Percentiles rank a stretch among this genome's conserved stretches.
Evolutionary conservation across 2,329 filamentous ascomycete species (phyloP).

Genomic region (Nothophoma quercina): DNA sequence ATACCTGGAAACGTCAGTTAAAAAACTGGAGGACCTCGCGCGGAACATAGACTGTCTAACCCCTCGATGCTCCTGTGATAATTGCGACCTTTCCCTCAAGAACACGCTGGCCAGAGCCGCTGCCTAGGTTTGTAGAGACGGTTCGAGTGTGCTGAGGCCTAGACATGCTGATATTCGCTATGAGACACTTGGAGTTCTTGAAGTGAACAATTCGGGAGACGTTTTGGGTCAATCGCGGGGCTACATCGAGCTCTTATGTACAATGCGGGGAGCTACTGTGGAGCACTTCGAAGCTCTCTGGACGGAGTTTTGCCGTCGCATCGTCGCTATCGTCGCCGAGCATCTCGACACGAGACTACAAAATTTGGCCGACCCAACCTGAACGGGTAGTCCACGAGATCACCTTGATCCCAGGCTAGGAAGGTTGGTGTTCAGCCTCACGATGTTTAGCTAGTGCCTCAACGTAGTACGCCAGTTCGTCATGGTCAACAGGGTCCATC

Average conservation of each 20-base stretch:
- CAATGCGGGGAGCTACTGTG: slow-evolving; percentile 21
- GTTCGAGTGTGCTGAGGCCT: slow-evolving; percentile 46
- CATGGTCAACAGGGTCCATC: slow-evolving; percentile 19
- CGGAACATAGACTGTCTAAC: slow-evolving; percentile 50
- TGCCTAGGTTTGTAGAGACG: slow-evolving; percentile 50
- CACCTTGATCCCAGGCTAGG: not conserved
- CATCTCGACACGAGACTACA: slow-evolving; percentile 7
- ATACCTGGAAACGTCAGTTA: slow-evolving; percentile 65
- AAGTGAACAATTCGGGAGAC: not conserved
- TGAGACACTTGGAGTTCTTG: not conserved
- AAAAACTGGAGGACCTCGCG: not conserved
- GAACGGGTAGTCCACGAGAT: slow-evolving; percentile 7
- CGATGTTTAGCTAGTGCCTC: slow-evolving; percentile 10
- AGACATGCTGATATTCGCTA: slow-evolving; percentile 44
- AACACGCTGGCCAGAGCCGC: slow-evolving; percentile 42
- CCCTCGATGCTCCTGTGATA: slow-evolving; percentile 80
- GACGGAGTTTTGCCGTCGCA: slow-evolving; percentile 19
- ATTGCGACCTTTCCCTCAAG: slow-evolving; percentile 78
- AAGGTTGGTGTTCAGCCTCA: slow-evolving; percentile 14
- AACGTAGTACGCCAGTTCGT: slow-evolving; percentile 9
- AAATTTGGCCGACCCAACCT: slow-evolving; percentile 7
- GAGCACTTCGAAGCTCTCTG: slow-evolving; percentile 14
- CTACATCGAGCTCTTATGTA: slow-evolving; percentile 12
- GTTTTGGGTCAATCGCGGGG: slow-evolving; percentile 7
- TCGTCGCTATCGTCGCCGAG: slow-evolving; percentile 17